A percentile compares a stretch with the other conserved stretches of the same genome.
Conservation (phyloP, 2,329 filamentous ascomycete genomes). For the Cercospora zeae-maydis region DNA sequence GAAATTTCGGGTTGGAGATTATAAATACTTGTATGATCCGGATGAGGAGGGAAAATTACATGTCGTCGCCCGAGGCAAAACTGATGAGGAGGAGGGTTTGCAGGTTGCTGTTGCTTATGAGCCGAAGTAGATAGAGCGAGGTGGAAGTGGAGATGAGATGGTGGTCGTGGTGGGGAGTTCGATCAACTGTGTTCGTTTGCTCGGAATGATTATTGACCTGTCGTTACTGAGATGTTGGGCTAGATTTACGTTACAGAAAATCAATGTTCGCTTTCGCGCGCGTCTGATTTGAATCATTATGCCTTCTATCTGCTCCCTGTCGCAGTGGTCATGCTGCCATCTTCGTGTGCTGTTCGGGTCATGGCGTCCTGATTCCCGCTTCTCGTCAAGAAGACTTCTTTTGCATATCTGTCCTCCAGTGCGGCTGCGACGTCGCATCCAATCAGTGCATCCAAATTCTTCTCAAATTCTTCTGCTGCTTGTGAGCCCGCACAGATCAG, state of each 20-base stretch:
- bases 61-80: neutral
- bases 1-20: neutral
- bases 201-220: neutral
- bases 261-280: too few species aligned
- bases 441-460: neutral
- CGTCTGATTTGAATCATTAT: too few species aligned
- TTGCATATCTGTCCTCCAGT: neutral
- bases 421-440: neutral
- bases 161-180: neutral
- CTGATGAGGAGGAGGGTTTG: neutral
- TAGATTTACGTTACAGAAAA: too few species aligned
- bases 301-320: neutral
- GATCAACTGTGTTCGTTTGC: neutral
- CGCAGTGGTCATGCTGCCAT: too few species aligned
- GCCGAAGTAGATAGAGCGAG: neutral
- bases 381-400: neutral
- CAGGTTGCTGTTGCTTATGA: neutral
- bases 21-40: neutral
- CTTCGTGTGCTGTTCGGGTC: neutral
- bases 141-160: neutral
- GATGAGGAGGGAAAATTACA: neutral
- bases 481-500: neutral
- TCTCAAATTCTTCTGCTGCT: neutral
- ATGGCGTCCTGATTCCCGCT: neutral
- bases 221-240: too few species aligned